These are phyloP conservation scores for Tolypocladium paradoxum DNA, from an alignment of 2,329 filamentous ascomycete species.

Conservation along the genomic window DNA sequence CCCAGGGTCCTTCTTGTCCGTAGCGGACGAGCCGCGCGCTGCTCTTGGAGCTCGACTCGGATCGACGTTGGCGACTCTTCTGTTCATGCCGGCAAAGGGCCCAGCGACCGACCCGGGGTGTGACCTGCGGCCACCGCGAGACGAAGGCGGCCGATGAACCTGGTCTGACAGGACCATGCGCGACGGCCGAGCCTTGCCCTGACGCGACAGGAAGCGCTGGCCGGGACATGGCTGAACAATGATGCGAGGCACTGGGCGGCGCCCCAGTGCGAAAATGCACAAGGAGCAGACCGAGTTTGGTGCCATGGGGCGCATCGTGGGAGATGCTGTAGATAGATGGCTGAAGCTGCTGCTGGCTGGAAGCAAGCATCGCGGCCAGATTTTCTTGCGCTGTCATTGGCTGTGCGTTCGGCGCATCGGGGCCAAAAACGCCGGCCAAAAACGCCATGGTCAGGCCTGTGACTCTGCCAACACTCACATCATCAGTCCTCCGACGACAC, in stretches of 20 bases:
- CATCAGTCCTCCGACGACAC: too few species aligned
- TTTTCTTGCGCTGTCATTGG: neutral
- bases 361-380: neutral
- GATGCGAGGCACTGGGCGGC: conserved; percentile 5
- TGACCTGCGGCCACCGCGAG: conserved; percentile 21
- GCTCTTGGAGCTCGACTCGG: conserved; percentile 10
- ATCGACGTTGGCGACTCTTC: conserved; percentile 33
- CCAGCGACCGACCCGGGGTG: conserved; percentile 31
- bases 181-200: conserved; percentile 30
- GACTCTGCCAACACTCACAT: too few species aligned
- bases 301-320: conserved; percentile 6
- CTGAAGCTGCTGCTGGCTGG: too few species aligned
- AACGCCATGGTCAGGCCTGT: too few species aligned
- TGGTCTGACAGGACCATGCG: conserved; percentile 49
- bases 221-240: conserved; percentile 20
- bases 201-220: conserved; percentile 25
- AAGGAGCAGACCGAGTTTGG: conserved; percentile 7
- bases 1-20: conserved; percentile 1
- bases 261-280: conserved; percentile 7
- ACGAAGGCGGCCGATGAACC: conserved; percentile 31
- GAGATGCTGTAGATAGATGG: neutral
- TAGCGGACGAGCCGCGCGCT: conserved; percentile 1
- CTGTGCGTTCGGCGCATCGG: neutral
- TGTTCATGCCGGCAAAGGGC: conserved; percentile 47
- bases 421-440: neutral